Evolutionary conservation across 1,139 yeast species (phyloP).

Genomic region (Debaryomyces udenii): DNA sequence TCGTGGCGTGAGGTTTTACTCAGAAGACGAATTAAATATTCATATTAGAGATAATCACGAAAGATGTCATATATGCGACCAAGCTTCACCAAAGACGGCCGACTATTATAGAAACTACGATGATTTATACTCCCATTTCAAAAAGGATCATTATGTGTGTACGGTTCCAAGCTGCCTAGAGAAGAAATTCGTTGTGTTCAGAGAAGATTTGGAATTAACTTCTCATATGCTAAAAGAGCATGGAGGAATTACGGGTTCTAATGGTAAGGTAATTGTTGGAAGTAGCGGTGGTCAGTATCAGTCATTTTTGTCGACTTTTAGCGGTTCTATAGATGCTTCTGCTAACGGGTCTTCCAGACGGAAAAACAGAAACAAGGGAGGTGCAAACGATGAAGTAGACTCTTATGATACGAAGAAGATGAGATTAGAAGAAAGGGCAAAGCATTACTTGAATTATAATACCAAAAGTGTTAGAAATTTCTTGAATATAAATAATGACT

Average conservation of each 20-base stretch:
- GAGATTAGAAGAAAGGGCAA: constrained; percentile 84
- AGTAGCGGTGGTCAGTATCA: constrained; percentile 52
- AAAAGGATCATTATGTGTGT: constrained; percentile 74
- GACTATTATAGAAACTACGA: constrained; percentile 82
- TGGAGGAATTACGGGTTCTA: constrained; percentile 57
- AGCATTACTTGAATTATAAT: constrained; percentile 68
- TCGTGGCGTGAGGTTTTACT: constrained; percentile 71
- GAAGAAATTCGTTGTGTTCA: constrained; percentile 86
- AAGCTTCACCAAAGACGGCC: constrained; percentile 62
- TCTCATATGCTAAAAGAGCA: constrained; percentile 90
- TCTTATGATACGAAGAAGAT: constrained; percentile 56
- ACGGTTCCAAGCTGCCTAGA: constrained; percentile 82
- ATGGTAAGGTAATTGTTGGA: constrained; percentile 45
- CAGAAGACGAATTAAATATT: constrained; percentile 80
- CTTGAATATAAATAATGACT: constrained; percentile 50
- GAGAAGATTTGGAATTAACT: constrained; percentile 81
- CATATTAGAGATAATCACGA: constrained; percentile 89
- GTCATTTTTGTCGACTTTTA: constrained; percentile 69
- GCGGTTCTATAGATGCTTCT: constrained; percentile 17
- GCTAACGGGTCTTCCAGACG: constrained; percentile 12
- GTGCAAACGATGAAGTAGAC: constrained; percentile 35
- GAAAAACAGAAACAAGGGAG: constrained; percentile 13
- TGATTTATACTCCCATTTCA: constrained; percentile 73
- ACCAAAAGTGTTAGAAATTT: constrained; percentile 52
- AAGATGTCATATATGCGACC: constrained; percentile 88